Evolutionary conservation across 495 filamentous ascomycete genomes (phyloP).

Genomic region (Podospora australis): DNA sequence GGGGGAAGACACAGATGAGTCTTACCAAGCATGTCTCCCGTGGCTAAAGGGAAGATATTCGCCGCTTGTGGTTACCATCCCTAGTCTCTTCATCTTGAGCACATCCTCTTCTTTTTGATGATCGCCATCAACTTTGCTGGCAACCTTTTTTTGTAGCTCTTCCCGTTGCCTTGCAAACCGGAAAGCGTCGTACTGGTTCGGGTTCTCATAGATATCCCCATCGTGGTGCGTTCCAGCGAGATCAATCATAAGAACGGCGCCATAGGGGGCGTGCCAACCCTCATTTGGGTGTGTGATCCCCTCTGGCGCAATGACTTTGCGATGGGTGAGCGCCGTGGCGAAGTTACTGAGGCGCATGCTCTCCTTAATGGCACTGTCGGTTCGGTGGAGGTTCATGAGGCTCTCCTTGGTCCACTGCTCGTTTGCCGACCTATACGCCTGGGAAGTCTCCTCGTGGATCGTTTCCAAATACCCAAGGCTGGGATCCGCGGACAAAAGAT

Average conservation of each 20-base stretch:
- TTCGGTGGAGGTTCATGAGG: constrained; percentile 23
- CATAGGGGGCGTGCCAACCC: constrained; percentile 29
- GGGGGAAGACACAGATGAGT: no score
- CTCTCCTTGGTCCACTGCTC: constrained; percentile 36
- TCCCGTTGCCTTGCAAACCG: constrained; percentile 26
- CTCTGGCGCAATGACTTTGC: constrained; percentile 28
- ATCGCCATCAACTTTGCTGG: no score
- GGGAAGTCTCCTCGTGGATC: constrained; percentile 31
- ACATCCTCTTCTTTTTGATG: constrained; percentile 18
- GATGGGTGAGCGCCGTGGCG: constrained; percentile 24
- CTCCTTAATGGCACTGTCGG: constrained; percentile 33
- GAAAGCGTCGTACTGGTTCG: constrained; percentile 26
- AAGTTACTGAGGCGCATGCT: constrained; percentile 30
- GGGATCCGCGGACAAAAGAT: constrained; percentile 35
- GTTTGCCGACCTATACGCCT: constrained; percentile 21
- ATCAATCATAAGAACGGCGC: constrained; percentile 26
- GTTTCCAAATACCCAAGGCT: constrained; percentile 18
- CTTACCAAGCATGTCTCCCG: constrained; percentile 34
- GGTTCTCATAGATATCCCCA: constrained; percentile 25
- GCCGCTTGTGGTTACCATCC: constrained; percentile 33
- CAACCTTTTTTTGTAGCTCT: constrained; percentile 28
- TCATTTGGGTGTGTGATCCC: constrained; percentile 28
- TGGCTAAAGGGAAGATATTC: constrained; percentile 32
- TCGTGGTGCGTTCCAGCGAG: constrained; percentile 27
- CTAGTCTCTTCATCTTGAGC: constrained; percentile 21